Conservation (phyloP, 768 basidiomycete genomes). For the Mrakia gelida region DNA sequence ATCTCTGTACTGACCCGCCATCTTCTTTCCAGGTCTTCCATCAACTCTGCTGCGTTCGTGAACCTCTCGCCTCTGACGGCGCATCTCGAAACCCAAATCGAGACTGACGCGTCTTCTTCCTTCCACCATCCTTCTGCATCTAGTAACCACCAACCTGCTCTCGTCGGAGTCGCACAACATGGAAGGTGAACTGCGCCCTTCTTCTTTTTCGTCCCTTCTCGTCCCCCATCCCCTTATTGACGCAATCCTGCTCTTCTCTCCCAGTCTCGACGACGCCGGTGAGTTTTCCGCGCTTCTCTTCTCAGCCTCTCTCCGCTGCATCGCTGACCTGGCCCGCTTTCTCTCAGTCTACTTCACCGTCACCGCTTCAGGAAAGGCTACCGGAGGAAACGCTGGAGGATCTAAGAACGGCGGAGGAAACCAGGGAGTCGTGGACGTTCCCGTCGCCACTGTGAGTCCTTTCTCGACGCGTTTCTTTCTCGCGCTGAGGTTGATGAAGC, state of each 20-base stretch:
- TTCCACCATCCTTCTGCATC: background rate
- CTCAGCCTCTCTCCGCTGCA: background rate
- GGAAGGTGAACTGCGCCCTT: too few relatives aligned
- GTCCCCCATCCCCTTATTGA: too few relatives aligned
- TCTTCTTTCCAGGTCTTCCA: background rate
- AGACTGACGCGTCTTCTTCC: background rate
- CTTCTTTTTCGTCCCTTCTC: too few relatives aligned
- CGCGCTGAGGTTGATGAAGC: too few relatives aligned
- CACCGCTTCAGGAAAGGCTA: background rate
- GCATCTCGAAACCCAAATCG: background rate
- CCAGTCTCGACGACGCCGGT: constrained; percentile 10
- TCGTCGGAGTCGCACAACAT: constrained; percentile 28
- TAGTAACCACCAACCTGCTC: constrained; percentile 27
- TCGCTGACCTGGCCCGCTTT: background rate
- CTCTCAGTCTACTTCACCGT: constrained; percentile 25
- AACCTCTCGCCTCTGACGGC: background rate
- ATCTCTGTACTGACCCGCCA: background rate
- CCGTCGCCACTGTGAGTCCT: background rate
- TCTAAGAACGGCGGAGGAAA: background rate
- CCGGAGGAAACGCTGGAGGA: background rate
- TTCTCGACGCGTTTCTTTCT: background rate
- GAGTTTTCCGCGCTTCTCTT: background rate
- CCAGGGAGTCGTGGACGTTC: background rate
- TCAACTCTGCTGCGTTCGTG: constrained; percentile 24
- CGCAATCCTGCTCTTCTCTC: too few relatives aligned